A percentile compares a stretch with the other conserved stretches of the same genome.
Evolutionary conservation across 2,329 filamentous ascomycete species (phyloP).

Genomic region (Ceratocystis diversiconidia): DNA sequence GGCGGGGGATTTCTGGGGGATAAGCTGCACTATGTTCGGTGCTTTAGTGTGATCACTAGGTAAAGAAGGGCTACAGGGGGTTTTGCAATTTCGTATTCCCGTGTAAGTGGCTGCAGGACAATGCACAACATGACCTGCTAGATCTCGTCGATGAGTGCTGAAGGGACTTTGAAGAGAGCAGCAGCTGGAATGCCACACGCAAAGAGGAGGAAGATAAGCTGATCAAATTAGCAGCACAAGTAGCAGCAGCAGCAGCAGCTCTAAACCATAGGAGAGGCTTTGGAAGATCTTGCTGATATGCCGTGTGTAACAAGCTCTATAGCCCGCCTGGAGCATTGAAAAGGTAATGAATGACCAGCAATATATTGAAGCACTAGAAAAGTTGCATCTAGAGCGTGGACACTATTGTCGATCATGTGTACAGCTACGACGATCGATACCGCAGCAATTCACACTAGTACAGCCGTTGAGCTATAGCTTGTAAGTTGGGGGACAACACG

Average conservation of each 20-base stretch:
- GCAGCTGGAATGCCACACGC: too few species aligned
- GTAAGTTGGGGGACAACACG: neutral
- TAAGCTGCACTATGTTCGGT: neutral
- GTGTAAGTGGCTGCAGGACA: neutral
- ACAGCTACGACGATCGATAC: neutral
- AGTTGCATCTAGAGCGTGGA: neutral
- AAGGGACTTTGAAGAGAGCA: neutral
- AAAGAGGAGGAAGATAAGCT: neutral
- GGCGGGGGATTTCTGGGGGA: too few species aligned
- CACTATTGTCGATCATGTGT: neutral
- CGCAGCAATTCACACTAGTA: neutral
- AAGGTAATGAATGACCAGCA: neutral
- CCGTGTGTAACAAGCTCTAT: neutral
- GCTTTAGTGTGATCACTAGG: neutral
- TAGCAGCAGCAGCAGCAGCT: neutral
- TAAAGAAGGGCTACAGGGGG: neutral
- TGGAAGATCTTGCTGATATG: neutral
- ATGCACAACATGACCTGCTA: neutral
- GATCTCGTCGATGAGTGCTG: neutral
- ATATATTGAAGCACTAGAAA: neutral
- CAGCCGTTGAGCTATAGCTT: neutral
- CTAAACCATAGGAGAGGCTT: too few species aligned
- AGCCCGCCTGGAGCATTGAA: neutral
- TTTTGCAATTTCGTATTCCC: neutral
- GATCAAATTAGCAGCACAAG: neutral